phyloP scores from a whole-genome alignment of 2,329 filamentous ascomycete species.

The Nigrospora sphaerica region DNA sequence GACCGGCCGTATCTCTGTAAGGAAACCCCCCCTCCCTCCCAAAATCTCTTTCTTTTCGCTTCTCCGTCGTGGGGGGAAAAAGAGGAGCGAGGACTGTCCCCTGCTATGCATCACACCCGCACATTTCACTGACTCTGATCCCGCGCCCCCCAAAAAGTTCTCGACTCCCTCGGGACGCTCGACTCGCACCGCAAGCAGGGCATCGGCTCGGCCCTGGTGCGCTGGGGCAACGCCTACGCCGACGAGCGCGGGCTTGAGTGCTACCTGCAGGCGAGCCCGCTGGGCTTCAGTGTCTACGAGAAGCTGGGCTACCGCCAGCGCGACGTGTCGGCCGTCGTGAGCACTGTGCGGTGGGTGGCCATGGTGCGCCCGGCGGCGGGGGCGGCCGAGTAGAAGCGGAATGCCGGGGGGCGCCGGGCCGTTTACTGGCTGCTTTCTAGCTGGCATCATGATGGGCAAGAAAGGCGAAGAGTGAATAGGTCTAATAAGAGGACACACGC shows the following conservation, averaged over 20 bases:
- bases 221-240: conserved; percentile 8
- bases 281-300: conserved; percentile 7
- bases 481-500: too few species aligned
- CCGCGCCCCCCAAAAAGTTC: conserved; percentile 2
- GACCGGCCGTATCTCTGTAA: conserved; percentile 6
- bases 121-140: background rate
- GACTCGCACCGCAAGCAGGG: conserved; percentile 6
- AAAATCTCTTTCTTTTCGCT: background rate
- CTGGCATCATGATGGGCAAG: too few species aligned
- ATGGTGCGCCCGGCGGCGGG: conserved; percentile 7
- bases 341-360: background rate
- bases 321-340: conserved; percentile 5
- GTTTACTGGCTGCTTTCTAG: too few species aligned
- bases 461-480: too few species aligned
- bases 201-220: conserved; percentile 5
- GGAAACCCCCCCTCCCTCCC: background rate
- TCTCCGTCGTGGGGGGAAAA: background rate
- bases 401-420: too few species aligned
- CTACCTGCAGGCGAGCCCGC: conserved; percentile 6
- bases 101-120: background rate
- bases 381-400: background rate
- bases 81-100: background rate
- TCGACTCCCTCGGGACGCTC: conserved; percentile 6
- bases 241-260: conserved; percentile 8
- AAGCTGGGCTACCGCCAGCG: conserved; percentile 6